phyloP scores from a whole-genome alignment of 2,329 filamentous ascomycete species.

The Thelonectria olida region DNA sequence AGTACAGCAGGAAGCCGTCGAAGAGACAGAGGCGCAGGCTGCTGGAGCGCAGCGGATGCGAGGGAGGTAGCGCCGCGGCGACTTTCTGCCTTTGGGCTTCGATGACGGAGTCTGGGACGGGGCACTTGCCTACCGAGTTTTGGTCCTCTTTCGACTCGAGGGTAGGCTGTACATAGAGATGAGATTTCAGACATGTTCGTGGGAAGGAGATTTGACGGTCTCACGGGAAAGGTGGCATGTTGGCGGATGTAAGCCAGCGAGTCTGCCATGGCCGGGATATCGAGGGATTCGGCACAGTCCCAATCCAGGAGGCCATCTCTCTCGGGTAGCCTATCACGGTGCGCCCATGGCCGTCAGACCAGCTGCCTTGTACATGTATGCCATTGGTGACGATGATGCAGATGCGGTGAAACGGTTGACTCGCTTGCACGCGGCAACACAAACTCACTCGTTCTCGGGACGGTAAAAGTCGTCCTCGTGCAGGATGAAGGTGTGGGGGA shows the following conservation, averaged over 20 bases:
- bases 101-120: conserved; percentile 60
- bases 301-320: conserved; percentile 80
- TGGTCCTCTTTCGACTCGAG: conserved; percentile 62
- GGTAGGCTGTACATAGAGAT: conserved; percentile 33
- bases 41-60: conserved; percentile 47
- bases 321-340: conserved; percentile 54
- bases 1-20: conserved; percentile 90
- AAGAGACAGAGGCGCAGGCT: conserved; percentile 72
- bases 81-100: conserved; percentile 57
- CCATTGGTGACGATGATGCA: not conserved
- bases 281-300: conserved; percentile 86
- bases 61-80: conserved; percentile 54
- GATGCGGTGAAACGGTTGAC: not conserved
- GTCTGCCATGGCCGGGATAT: conserved; percentile 72
- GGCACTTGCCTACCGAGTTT: conserved; percentile 66
- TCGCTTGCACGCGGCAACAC: not conserved
- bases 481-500: conserved; percentile 81
- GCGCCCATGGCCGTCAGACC: not conserved
- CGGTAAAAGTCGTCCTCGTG: conserved; percentile 98
- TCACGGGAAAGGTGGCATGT: conserved; percentile 72
- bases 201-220: conserved; percentile 40
- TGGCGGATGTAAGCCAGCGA: conserved; percentile 76
- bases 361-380: not conserved
- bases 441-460: conserved; percentile 73
- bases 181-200: not conserved